phyloP scores from a whole-genome alignment of 129 eudicot species.

The Escallonia rubra region DNA sequence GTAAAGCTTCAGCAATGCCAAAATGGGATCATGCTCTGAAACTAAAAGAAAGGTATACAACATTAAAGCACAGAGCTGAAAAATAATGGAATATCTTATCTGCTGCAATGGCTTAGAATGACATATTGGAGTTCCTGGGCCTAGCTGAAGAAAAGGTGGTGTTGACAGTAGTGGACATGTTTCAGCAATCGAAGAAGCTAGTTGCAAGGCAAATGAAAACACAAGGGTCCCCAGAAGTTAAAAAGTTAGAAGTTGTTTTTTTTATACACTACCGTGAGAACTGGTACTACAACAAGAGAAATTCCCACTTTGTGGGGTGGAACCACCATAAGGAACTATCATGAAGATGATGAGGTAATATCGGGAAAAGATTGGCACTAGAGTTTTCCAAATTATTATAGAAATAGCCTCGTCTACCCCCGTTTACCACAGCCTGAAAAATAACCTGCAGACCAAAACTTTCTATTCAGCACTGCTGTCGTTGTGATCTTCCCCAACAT shows the following conservation, averaged over 20 bases:
- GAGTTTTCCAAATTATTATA: neutral
- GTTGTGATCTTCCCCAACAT: too few relatives aligned
- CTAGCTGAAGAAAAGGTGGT: neutral
- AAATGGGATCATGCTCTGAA: constrained; percentile 8
- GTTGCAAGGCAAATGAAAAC: constrained; percentile 7
- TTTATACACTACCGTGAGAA: neutral
- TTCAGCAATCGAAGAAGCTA: constrained; percentile 3
- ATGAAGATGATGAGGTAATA: constrained; percentile 2
- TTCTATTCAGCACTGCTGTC: too few relatives aligned
- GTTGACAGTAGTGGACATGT: constrained; percentile 8
- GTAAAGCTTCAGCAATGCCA: constrained; percentile 16
- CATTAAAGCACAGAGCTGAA: constrained; percentile 3
- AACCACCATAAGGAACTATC: neutral
- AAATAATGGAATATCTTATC: constrained; percentile 7
- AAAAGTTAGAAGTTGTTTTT: neutral
- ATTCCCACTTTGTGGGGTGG: neutral
- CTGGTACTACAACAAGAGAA: neutral
- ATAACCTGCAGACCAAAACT: too few relatives aligned
- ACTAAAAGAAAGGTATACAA: neutral
- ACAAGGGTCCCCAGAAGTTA: constrained; percentile 6
- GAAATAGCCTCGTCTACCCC: too few relatives aligned
- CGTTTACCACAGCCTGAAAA: too few relatives aligned
- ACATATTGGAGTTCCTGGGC: constrained; percentile 5
- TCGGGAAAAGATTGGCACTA: neutral
- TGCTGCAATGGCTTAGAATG: constrained; percentile 1